Conservation (phyloP, 345 rosid species). For the Excoecaria cochinchinensis region DNA sequence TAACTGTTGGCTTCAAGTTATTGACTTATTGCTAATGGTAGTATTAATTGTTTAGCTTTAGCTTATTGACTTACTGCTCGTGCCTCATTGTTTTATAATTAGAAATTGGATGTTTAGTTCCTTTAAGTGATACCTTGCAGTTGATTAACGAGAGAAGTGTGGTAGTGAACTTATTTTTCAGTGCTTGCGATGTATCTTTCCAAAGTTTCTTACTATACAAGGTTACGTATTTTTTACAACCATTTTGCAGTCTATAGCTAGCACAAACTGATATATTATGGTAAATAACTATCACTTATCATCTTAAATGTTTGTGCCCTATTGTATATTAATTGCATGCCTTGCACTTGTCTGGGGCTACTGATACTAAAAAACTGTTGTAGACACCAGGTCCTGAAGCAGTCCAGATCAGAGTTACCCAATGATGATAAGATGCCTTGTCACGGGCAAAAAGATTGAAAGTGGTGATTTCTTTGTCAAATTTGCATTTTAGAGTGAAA, state of each 20-base stretch:
- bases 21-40: background rate
- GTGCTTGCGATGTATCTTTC: background rate
- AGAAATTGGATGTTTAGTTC: background rate
- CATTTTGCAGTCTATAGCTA: background rate
- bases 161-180: background rate
- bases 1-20: no score
- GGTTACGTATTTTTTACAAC: background rate
- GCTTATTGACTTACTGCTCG: no score
- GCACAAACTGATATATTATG: background rate
- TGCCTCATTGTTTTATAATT: background rate
- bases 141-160: background rate
- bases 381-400: no score
- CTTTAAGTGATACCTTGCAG: background rate
- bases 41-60: background rate
- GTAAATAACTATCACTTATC: background rate
- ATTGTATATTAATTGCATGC: background rate
- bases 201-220: background rate
- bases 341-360: background rate
- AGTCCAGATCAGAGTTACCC: no score
- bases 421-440: no score
- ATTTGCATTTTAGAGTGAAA: no score
- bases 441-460: no score
- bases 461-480: no score
- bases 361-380: background rate
- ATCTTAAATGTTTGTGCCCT: background rate